Conservation (phyloP, 306 rosid genomes). For the Prunus mongolica region DNA sequence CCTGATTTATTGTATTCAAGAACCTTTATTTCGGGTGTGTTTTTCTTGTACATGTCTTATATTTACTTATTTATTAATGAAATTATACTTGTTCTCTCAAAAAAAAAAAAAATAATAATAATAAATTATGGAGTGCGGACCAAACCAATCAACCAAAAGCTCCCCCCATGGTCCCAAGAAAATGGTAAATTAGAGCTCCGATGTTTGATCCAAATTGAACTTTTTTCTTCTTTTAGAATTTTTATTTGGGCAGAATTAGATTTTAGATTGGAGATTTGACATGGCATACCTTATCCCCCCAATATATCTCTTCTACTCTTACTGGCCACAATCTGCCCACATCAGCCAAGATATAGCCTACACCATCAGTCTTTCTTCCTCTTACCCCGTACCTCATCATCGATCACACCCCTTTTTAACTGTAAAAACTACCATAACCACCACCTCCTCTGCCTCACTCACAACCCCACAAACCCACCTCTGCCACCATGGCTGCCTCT, state of each 20-base stretch:
- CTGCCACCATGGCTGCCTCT: constrained; percentile 56
- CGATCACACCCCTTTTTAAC: constrained; percentile 3
- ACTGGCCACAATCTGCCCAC: constrained; percentile 60
- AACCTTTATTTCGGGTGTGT: no score
- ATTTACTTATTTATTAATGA: no score
- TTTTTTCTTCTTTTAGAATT: neutral
- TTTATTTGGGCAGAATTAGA: neutral
- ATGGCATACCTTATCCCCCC: constrained; percentile 45
- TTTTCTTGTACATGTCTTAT: no score
- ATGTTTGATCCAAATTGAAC: neutral
- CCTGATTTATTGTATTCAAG: accelerated
- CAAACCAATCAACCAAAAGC: no score
- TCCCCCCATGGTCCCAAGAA: neutral
- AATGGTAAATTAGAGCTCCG: neutral
- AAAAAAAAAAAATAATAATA: no score
- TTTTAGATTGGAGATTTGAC: neutral
- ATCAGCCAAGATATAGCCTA: constrained; percentile 26
- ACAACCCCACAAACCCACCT: neutral
- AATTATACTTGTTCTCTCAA: no score
- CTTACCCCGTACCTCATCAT: neutral
- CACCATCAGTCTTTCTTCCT: neutral
- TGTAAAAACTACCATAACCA: constrained; percentile 2
- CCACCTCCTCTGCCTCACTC: neutral
- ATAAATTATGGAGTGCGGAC: no score
- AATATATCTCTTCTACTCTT: constrained; percentile 24